Percentiles rank a stretch among this genome's conserved stretches.
Conservation (phyloP, 2,329 filamentous ascomycete species). For the Ceratocystis diversiconidia region DNA sequence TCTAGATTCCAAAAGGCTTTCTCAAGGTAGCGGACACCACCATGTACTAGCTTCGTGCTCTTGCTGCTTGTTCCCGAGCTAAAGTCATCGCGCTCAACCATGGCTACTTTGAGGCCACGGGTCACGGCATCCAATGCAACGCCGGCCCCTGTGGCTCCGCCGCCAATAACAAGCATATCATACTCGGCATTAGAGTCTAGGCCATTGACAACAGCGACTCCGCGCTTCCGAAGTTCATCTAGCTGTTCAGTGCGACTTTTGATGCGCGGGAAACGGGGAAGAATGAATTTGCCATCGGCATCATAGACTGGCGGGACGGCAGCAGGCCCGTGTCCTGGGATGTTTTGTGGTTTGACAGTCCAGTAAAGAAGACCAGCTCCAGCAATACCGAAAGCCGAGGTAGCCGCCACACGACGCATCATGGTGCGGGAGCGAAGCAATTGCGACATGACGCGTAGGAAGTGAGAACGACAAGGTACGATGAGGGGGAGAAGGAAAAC, state of each 20-base stretch:
- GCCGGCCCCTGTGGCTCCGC: slow-evolving; percentile 55
- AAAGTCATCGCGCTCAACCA: slow-evolving; percentile 62
- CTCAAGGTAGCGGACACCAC: slow-evolving; percentile 59
- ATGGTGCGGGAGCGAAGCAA: slow-evolving; percentile 19
- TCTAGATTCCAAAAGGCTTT: slow-evolving; percentile 65
- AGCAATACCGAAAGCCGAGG: slow-evolving; percentile 29
- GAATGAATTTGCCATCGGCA: slow-evolving; percentile 51
- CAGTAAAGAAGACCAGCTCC: slow-evolving; percentile 35
- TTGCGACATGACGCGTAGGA: slow-evolving; percentile 11
- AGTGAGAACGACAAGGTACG: background rate
- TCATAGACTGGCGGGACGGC: slow-evolving; percentile 58
- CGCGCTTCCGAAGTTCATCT: slow-evolving; percentile 38
- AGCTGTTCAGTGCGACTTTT: slow-evolving; percentile 52
- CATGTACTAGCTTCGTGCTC: slow-evolving; percentile 65
- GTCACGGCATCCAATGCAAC: slow-evolving; percentile 60
- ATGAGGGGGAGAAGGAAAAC: background rate
- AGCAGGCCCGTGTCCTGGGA: slow-evolving; percentile 53
- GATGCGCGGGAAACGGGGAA: slow-evolving; percentile 50
- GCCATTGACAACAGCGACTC: slow-evolving; percentile 19
- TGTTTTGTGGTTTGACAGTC: slow-evolving; percentile 54
- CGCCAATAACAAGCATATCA: slow-evolving; percentile 57
- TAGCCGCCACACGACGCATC: slow-evolving; percentile 32
- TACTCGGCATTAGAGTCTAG: slow-evolving; percentile 34
- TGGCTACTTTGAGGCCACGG: slow-evolving; percentile 54
- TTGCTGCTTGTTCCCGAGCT: slow-evolving; percentile 60